Conservation (phyloP, 2,329 filamentous ascomycete species). For the Xylaria hypoxylon region DNA sequence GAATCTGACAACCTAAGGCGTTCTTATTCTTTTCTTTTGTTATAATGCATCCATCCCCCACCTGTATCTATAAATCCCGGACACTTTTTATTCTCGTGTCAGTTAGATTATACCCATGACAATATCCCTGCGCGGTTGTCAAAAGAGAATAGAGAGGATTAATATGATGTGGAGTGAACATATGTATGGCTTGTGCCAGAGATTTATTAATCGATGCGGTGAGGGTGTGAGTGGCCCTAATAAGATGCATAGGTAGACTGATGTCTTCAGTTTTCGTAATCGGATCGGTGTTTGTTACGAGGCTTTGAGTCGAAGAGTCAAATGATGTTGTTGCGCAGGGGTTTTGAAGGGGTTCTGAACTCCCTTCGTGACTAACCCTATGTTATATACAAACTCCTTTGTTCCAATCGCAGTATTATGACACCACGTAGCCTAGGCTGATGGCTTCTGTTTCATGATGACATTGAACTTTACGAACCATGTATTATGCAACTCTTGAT, state of each 20-base stretch:
- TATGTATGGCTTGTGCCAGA: not conserved
- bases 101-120: conserved; percentile 39
- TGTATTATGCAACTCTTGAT: too few species aligned
- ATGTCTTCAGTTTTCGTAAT: not conserved
- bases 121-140: conserved; percentile 1
- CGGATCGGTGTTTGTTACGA: not conserved
- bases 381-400: too few species aligned
- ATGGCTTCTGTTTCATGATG: too few species aligned
- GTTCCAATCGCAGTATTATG: too few species aligned
- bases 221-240: not conserved
- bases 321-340: too few species aligned
- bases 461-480: too few species aligned
- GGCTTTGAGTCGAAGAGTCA: not conserved
- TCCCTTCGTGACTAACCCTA: too few species aligned
- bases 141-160: conserved; percentile 26
- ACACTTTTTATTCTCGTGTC: conserved; percentile 15
- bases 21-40: conserved; percentile 27
- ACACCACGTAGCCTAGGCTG: too few species aligned
- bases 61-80: conserved; percentile 17
- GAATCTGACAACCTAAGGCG: conserved; percentile 16
- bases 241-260: conserved; percentile 6
- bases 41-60: conserved; percentile 8
- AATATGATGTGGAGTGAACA: conserved; percentile 15
- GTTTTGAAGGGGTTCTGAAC: too few species aligned
- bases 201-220: not conserved